Conservation (phyloP, 306 rosid genomes). For the Prunus salicina region DNA sequence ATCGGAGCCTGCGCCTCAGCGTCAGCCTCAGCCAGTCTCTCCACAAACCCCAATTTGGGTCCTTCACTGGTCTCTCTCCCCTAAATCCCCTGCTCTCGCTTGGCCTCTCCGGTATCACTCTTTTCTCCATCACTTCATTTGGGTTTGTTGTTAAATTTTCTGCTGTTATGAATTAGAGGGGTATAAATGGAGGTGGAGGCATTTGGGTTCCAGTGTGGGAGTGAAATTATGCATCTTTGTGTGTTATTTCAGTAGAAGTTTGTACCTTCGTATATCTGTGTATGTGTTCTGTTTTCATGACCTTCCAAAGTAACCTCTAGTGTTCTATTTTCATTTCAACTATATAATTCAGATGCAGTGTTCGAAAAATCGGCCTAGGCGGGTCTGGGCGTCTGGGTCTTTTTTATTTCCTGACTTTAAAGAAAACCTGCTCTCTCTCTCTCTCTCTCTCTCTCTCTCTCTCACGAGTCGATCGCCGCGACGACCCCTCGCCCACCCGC, state of each 20-base stretch:
- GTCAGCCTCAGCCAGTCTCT: conserved; percentile 24
- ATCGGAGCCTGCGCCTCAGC: conserved; percentile 15
- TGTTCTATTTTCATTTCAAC: background rate
- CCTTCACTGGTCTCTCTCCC: conserved; percentile 67
- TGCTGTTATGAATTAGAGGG: background rate
- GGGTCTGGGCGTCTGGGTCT: no score
- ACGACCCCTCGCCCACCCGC: no score
- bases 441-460: no score
- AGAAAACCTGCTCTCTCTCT: no score
- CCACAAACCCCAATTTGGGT: conserved; percentile 38
- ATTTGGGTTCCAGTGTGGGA: background rate
- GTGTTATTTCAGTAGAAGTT: background rate
- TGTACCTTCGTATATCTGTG: background rate
- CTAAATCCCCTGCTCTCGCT: conserved; percentile 26
- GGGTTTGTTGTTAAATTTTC: background rate
- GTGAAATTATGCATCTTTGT: background rate
- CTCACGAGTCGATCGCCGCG: no score
- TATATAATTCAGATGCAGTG: background rate
- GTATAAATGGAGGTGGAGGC: background rate
- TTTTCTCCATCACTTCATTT: background rate
- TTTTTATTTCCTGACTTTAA: no score
- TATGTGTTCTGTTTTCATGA: background rate
- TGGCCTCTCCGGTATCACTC: conserved; percentile 51
- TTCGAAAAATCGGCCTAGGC: no score
- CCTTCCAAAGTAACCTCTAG: background rate